These are phyloP conservation scores for Wallacemonas rigidus DNA, from an alignment of 208 protist species.

Conservation along the genomic window DNA sequence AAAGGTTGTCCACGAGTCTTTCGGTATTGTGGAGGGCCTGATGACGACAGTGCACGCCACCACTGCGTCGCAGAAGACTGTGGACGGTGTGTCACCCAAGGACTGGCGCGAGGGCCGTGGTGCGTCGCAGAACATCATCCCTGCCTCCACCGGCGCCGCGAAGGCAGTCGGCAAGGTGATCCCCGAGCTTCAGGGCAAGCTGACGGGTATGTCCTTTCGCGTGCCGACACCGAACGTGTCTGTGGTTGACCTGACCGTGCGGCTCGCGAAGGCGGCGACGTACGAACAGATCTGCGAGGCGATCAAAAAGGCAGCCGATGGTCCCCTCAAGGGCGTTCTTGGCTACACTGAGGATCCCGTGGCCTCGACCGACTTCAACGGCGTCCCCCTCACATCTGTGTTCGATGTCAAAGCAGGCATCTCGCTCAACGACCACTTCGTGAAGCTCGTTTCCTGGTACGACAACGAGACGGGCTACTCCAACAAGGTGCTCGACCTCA, in stretches of 20 bases:
- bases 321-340: constrained; percentile 95
- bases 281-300: constrained; percentile 46
- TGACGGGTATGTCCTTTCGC: constrained; percentile 97
- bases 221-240: constrained; percentile 88
- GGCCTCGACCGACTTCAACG: constrained; percentile 97
- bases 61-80: constrained; percentile 97
- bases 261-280: constrained; percentile 33
- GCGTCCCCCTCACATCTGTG: constrained; percentile 96
- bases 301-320: constrained; percentile 39
- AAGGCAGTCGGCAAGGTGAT: constrained; percentile 97
- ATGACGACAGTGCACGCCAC: constrained; percentile 99
- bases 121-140: constrained; percentile 98
- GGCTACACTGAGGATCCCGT: constrained; percentile 96
- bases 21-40: constrained; percentile 95
- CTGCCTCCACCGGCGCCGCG: constrained; percentile 97
- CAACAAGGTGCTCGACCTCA: constrained; percentile 95
- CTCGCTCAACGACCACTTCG: constrained; percentile 97
- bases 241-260: constrained; percentile 48
- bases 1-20: constrained; percentile 95
- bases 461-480: constrained; percentile 99
- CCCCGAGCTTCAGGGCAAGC: constrained; percentile 68
- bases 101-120: constrained; percentile 96
- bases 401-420: constrained; percentile 95
- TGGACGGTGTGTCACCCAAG: constrained; percentile 95
- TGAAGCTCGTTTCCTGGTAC: constrained; percentile 99